Evolutionary conservation across 1,284 basidiomycete genomes (phyloP), one percentile per base, ranked within the genome.

Genomic region (Vanrija sp.): DNA sequence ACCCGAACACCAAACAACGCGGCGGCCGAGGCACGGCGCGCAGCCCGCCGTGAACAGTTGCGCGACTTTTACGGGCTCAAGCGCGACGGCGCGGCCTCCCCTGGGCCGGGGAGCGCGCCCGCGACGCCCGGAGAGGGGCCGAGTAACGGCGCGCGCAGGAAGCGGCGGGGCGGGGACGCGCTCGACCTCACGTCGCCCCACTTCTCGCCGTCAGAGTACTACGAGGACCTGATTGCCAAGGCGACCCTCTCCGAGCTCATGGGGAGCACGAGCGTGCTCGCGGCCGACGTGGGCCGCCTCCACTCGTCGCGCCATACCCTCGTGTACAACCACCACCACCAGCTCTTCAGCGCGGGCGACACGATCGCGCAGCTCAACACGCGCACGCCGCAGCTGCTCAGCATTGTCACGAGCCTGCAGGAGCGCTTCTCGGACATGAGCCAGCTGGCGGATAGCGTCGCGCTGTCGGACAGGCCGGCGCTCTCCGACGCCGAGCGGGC

Each of bases 311-410:
- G 72, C 27, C 71, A 76, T 54, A 64, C 65, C 27, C 58, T 76
- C 7, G 75, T 76, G 16, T 76, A 76, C 59, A 75, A 76, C 50
- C 75, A 76, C 53, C 75, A 76, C 62, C 72, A 75, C 56, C 72
- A 76, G 69, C 66, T 76, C 7, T 76, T 76, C 60, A 60, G 60
- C 27, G 75, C 75, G 1, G 72, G 72, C 15, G 71, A 75, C 51
- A 73, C 72, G 1, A 76, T 76, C 39, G 63, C 67, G n/a, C 51
- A 61, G 24, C 62, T 76, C 22, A 75, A 75, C 52, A 65, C 67
- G 9, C 68, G 69, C 19, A 76, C 73, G 23, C 75, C 75, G 3
- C 68, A 76, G 56, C 66, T 76, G 7, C 57, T 75, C n/a, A 57
- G 60, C 2, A 75, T 76, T 49, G 67, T 76, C 18, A 67, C 67